Conservation (phyloP, 164 flowering plant genomes). For the Taxillus chinensis region DNA sequence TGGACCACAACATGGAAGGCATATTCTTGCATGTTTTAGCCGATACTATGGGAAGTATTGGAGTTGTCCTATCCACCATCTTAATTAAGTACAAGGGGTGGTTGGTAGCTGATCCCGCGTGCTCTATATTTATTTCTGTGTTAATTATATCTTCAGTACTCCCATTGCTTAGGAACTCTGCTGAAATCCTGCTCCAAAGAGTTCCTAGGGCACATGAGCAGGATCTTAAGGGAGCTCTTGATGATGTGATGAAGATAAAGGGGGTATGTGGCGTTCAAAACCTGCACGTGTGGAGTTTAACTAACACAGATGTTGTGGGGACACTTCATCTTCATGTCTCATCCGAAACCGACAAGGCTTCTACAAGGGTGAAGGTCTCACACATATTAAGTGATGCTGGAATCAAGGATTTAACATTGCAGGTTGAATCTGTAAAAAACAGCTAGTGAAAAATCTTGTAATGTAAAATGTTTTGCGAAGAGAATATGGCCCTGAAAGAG, state of each 20-base stretch:
- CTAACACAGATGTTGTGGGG: constrained; percentile 80
- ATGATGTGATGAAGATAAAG: constrained; percentile 37
- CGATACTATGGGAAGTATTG: constrained; percentile 96
- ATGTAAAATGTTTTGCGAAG: neutral
- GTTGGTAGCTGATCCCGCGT: constrained; percentile 90
- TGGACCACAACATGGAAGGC: constrained; percentile 99
- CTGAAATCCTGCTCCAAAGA: constrained; percentile 85
- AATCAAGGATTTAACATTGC: constrained; percentile 72
- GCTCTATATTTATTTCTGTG: constrained; percentile 86
- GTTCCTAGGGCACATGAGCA: constrained; percentile 67
- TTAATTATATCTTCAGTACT: constrained; percentile 78
- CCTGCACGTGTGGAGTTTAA: constrained; percentile 81
- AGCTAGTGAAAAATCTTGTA: constrained; percentile 6
- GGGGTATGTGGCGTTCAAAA: constrained; percentile 58
- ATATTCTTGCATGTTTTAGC: constrained; percentile 94
- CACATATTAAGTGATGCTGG: constrained; percentile 53
- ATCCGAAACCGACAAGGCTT: constrained; percentile 42
- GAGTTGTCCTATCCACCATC: constrained; percentile 92
- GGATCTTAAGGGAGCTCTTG: constrained; percentile 48
- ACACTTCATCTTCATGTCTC: constrained; percentile 70
- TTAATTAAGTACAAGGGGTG: constrained; percentile 88
- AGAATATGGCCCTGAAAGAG: neutral
- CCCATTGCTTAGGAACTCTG: constrained; percentile 80
- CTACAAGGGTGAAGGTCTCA: constrained; percentile 40
- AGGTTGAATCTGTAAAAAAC: constrained; percentile 46